Conservation (phyloP, 2,329 filamentous ascomycete species). For the Aspergillus ustus region DNA sequence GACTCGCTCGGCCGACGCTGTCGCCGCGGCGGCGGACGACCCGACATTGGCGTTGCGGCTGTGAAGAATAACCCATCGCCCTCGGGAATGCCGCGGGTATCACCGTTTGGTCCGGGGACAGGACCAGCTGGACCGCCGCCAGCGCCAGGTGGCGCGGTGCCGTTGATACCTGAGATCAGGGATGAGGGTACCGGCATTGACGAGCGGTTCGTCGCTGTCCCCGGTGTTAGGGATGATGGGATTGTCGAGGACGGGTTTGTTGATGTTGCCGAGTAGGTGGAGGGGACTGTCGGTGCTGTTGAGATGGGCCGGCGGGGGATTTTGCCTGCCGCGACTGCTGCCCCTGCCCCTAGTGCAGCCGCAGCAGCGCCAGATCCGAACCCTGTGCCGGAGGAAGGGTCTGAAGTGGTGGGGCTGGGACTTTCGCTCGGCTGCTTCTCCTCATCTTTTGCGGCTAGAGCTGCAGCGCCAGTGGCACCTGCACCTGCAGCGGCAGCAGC, state of each 20-base stretch:
- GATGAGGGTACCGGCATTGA: conserved; percentile 9
- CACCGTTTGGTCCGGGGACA: not conserved
- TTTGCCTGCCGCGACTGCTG: not conserved
- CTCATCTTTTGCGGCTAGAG: not conserved
- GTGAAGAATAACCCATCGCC: conserved; percentile 20
- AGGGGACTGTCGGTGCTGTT: not conserved
- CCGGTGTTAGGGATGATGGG: conserved; percentile 18
- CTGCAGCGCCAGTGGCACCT: not conserved
- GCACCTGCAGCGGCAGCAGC: not conserved
- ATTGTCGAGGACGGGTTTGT: conserved; percentile 7
- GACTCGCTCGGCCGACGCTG: conserved; percentile 18
- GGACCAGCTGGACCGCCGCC: not conserved
- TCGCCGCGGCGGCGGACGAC: not conserved
- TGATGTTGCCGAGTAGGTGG: not conserved
- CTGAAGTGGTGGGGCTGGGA: not conserved
- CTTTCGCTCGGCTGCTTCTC: not conserved
- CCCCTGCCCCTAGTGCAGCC: not conserved
- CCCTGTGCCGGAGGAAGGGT: not conserved
- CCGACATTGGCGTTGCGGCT: conserved; percentile 1
- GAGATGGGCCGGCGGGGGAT: conserved; percentile 7
- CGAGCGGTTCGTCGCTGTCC: not conserved
- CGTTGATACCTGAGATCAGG: conserved; percentile 4
- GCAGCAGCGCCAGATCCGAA: not conserved
- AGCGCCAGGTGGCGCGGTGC: not conserved
- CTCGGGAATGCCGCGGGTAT: not conserved